Evolutionary conservation across 306 rosid species (phyloP), one percentile per base, ranked within the genome.

Genomic region (Elaeagnus macrophylla): DNA sequence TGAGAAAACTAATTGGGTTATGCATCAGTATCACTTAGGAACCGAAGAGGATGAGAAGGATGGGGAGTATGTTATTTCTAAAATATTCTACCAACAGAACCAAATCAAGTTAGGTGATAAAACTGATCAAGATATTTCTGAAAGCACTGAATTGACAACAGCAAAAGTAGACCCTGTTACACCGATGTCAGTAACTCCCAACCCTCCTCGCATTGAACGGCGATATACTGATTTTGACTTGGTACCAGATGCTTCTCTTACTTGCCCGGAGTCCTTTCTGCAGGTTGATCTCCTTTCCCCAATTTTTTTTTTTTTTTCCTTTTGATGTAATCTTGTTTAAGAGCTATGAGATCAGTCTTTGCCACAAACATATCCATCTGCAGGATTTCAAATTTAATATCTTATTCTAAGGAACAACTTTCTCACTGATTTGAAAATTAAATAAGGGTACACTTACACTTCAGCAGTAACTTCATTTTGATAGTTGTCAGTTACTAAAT

Each of bases 11-110:
- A 88, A 81, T 48, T 84, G 94, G 94, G 83, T 83, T n/a, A 83
- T 83, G 86, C 95, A 89, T 65, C 95, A 89, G 44, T 89, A 83
- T 74, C 95, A 85, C 81, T 70, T 85, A 2, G 97, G 97, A 57
- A 62, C 72, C 6, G 79, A 69, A 44, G 89, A 89, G 64, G 95
- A 82, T 62, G 97, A 89, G 74, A 75, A 79, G 58, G 85, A 80
- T 25, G 81, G 85, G 2, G 89, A 82, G 48, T 83, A 74, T 61
- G 83, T 85, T 17, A 66, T 89, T 44, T 89, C 97, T 0, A 85
- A 83, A 67, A 79, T 89, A 53, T 79, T 56, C 77, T 89, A 80
- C 65, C 94, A 84, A 73, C 82, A 77, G 75, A 81, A 77, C 59
- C 83, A 65, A 68, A 67, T 64, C 51, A 88, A 55, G 74, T 70